A percentile compares a stretch with the other conserved stretches of the same genome.
These are phyloP conservation scores for Hortaea sp. DNA, from an alignment of 2,329 filamentous ascomycete genomes.

Conservation along the genomic window DNA sequence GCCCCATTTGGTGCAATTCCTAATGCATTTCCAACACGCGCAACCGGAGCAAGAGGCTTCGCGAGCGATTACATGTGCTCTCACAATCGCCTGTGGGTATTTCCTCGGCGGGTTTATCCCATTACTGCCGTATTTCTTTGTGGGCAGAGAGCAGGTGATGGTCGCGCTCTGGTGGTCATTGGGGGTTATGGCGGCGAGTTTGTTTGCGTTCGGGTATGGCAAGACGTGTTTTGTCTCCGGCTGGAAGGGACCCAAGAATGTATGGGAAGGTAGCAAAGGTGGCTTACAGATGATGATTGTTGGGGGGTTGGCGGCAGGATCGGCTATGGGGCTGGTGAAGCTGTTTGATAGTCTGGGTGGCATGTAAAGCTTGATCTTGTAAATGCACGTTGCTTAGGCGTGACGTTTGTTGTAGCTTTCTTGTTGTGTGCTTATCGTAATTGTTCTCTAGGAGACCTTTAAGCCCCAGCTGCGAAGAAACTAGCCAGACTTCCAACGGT, in stretches of 20 bases:
- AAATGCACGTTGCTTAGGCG: background rate
- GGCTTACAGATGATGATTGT: slow-evolving; percentile 55
- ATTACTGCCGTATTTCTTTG: slow-evolving; percentile 57
- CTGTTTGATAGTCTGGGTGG: slow-evolving; percentile 8
- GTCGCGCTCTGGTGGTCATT: slow-evolving; percentile 47
- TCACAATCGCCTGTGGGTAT: slow-evolving; percentile 58
- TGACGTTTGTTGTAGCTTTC: background rate
- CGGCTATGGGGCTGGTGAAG: slow-evolving; percentile 43
- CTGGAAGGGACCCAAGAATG: slow-evolving; percentile 32
- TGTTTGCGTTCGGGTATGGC: slow-evolving; percentile 52
- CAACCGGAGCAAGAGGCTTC: slow-evolving; percentile 28
- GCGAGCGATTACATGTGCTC: slow-evolving; percentile 42
- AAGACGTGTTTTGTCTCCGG: slow-evolving; percentile 36
- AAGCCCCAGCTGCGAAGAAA: slow-evolving; percentile 44
- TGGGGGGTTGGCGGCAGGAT: slow-evolving; percentile 54
- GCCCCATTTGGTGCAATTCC: slow-evolving; percentile 26
- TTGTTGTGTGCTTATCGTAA: background rate
- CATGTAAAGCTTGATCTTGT: background rate
- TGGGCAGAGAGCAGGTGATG: slow-evolving; percentile 18
- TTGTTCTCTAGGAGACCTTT: background rate
- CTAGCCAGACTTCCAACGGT: slow-evolving; percentile 80
- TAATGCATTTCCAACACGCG: slow-evolving; percentile 38
- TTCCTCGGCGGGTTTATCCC: slow-evolving; percentile 47
- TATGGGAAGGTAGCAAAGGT: slow-evolving; percentile 45
- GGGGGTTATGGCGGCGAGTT: slow-evolving; percentile 46